A percentile compares a stretch with the other conserved stretches of the same genome.
Evolutionary conservation across 805 yeast species (phyloP).

Genomic region (Ogataea philodendri): DNA sequence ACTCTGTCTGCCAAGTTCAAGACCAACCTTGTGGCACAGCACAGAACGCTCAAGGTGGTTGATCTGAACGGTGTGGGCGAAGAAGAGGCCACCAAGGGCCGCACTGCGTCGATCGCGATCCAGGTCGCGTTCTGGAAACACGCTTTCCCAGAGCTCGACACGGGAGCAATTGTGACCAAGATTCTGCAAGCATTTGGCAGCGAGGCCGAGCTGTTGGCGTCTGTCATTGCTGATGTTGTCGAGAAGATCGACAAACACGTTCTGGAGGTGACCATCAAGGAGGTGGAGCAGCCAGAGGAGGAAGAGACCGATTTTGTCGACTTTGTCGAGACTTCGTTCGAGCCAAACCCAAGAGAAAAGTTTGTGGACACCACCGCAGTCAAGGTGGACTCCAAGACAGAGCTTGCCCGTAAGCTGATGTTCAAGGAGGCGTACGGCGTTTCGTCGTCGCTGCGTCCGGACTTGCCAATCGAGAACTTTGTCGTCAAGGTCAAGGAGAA

Average conservation of each 20-base stretch:
- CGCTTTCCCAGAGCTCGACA: slow-evolving; percentile 56
- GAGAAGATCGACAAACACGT: slow-evolving; percentile 52
- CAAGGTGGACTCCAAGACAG: slow-evolving; percentile 37
- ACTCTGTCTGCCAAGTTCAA: slow-evolving; percentile 54
- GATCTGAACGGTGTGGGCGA: slow-evolving; percentile 66
- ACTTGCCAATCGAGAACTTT: slow-evolving; percentile 78
- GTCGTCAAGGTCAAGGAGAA: slow-evolving; percentile 89
- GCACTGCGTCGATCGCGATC: slow-evolving; percentile 67
- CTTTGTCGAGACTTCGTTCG: slow-evolving; percentile 63
- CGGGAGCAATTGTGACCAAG: slow-evolving; percentile 67
- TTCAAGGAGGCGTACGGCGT: slow-evolving; percentile 78
- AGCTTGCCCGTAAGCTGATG: slow-evolving; percentile 65
- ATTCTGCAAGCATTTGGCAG: slow-evolving; percentile 79
- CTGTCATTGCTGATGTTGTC: slow-evolving; percentile 64
- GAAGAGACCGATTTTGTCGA: slow-evolving; percentile 43
- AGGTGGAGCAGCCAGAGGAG: slow-evolving; percentile 27
- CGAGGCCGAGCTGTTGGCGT: slow-evolving; percentile 75
- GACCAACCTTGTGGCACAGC: slow-evolving; percentile 49
- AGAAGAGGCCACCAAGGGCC: slow-evolving; percentile 69
- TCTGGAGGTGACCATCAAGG: slow-evolving; percentile 40
- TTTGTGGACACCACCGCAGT: slow-evolving; percentile 42
- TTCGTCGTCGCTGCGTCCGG: slow-evolving; percentile 73
- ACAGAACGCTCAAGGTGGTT: slow-evolving; percentile 51
- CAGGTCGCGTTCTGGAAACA: slow-evolving; percentile 81
- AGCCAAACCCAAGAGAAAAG: slow-evolving; percentile 57